Percentiles rank a stretch among this genome's conserved stretches.
These are phyloP conservation scores for Boletus pseudopeckii DNA, from an alignment of 768 basidiomycete genomes.

Conservation along the genomic window DNA sequence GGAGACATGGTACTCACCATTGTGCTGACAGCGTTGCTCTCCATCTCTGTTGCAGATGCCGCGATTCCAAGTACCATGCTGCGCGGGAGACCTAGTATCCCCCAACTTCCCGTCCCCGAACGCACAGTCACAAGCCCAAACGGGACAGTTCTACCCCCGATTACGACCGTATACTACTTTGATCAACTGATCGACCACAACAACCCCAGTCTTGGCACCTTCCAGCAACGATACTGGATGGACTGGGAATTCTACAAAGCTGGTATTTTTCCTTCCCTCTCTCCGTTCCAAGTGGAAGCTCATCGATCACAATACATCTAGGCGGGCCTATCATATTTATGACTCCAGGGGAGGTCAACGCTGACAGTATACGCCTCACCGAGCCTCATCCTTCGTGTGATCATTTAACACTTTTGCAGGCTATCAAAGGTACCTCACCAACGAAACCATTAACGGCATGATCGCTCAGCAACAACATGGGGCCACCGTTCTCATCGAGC, in stretches of 20 bases:
- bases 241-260: conserved; percentile 63
- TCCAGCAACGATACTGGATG: conserved; percentile 72
- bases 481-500: conserved; percentile 62
- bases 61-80: conserved; percentile 20
- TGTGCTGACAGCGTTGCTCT: conserved; percentile 8
- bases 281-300: neutral
- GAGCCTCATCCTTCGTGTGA: neutral
- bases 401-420: conserved; percentile 7
- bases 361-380: conserved; percentile 33
- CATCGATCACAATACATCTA: neutral
- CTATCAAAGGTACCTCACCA: conserved; percentile 54
- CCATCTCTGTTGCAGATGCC: conserved; percentile 15
- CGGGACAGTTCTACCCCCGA: conserved; percentile 24
- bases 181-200: conserved; percentile 42
- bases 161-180: conserved; percentile 30
- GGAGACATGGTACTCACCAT: conserved; percentile 11
- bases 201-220: conserved; percentile 64
- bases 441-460: conserved; percentile 57
- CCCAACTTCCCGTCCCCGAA: conserved; percentile 10
- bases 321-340: conserved; percentile 27
- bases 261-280: conserved; percentile 27
- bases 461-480: conserved; percentile 66
- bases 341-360: conserved; percentile 66
- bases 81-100: conserved; percentile 16
- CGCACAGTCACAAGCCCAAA: conserved; percentile 13